Conservation (phyloP, 192 early-diverging fungal genomes). For the Backusella morwellensis region DNA sequence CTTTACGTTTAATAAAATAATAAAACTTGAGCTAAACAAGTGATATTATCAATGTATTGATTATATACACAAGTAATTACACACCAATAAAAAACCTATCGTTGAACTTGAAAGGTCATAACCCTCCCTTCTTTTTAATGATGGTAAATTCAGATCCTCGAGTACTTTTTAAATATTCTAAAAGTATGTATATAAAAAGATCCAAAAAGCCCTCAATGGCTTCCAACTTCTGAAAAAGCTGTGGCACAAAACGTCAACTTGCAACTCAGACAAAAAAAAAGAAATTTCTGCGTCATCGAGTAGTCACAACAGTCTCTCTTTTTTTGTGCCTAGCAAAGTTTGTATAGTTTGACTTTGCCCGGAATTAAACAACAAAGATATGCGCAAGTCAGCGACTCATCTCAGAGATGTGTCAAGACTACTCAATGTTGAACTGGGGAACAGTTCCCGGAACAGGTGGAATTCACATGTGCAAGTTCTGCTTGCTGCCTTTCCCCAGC, state of each 20-base stretch:
- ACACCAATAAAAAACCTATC: no score
- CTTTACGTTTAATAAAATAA: no score
- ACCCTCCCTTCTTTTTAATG: no score
- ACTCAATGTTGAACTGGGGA: background rate
- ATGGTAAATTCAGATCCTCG: no score
- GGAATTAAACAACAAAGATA: conserved; percentile 15
- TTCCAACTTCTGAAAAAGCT: background rate
- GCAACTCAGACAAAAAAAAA: background rate
- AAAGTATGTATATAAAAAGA: no score
- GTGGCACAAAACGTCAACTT: conserved; percentile 1
- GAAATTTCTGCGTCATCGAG: conserved; percentile 11
- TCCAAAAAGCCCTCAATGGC: background rate
- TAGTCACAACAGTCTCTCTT: conserved; percentile 10
- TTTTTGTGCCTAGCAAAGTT: conserved; percentile 16
- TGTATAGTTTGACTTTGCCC: background rate
- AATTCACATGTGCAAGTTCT: conserved; percentile 11
- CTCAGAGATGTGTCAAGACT: conserved; percentile 18
- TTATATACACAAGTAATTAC: no score
- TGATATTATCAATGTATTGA: no score
- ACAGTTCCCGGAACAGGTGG: background rate
- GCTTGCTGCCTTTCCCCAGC: background rate
- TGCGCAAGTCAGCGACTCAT: conserved; percentile 23
- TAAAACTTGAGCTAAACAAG: no score
- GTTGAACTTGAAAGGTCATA: no score
- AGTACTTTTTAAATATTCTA: no score